Conservation (phyloP, 805 yeast species). For the Zygosaccharomyces rouxii region DNA sequence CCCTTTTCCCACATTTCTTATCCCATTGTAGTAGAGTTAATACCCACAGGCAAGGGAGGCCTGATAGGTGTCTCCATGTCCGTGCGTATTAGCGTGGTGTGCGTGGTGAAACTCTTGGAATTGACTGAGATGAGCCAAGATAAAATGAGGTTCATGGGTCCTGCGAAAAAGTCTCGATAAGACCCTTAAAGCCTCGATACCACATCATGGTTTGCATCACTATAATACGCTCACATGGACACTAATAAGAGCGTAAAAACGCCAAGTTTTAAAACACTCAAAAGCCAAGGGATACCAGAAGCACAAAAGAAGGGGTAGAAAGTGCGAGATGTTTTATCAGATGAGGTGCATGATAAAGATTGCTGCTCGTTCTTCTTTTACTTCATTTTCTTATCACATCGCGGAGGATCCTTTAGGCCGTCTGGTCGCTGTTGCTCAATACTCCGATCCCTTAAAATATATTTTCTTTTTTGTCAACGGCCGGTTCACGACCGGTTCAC, state of each 20-base stretch:
- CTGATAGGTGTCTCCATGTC: neutral
- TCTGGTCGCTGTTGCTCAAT: neutral
- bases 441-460: neutral
- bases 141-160: slow-evolving; percentile 6
- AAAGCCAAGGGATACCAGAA: neutral
- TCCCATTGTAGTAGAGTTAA: slow-evolving; percentile 4
- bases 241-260: neutral
- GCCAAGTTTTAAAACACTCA: neutral
- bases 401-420: neutral
- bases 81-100: neutral
- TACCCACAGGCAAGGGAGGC: slow-evolving; percentile 2
- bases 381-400: neutral
- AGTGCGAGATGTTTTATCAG: neutral
- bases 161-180: slow-evolving; percentile 3
- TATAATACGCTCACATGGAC: too few species aligned
- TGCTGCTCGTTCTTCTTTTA: neutral
- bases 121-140: neutral
- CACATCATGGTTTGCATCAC: neutral
- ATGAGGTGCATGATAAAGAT: neutral
- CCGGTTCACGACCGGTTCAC: neutral
- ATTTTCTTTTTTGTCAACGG: neutral
- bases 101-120: neutral
- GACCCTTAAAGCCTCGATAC: slow-evolving; percentile 2
- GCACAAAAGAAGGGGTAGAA: too few species aligned
- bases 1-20: slow-evolving; percentile 2